A percentile compares a stretch with the other conserved stretches of the same genome.
phyloP scores from a whole-genome alignment of 2,329 filamentous ascomycete species.

The Drechslera avenae region DNA sequence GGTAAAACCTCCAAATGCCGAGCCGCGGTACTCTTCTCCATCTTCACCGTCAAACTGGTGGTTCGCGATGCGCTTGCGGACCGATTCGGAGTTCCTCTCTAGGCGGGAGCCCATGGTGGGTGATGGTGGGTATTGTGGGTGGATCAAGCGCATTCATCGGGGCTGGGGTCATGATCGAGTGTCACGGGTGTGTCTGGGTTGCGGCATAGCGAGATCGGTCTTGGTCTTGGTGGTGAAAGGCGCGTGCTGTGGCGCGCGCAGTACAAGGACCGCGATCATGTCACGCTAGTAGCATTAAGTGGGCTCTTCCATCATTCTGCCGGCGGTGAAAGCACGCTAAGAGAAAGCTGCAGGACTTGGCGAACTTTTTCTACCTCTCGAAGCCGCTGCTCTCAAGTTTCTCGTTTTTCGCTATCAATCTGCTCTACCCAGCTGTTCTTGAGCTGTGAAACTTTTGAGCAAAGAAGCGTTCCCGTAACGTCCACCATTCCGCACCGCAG shows the following conservation, averaged over 20 bases:
- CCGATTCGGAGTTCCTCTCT: conserved; percentile 62
- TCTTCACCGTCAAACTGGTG: conserved; percentile 79
- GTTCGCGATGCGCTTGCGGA: conserved; percentile 67
- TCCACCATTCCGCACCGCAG: background rate
- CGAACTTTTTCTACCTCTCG: conserved; percentile 33
- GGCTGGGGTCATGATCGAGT: conserved; percentile 33
- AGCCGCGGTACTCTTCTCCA: conserved; percentile 89
- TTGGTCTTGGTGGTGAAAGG: conserved; percentile 8
- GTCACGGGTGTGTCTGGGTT: conserved; percentile 1
- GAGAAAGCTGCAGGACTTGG: conserved; percentile 32
- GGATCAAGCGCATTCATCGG: conserved; percentile 27
- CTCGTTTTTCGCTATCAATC: conserved; percentile 12
- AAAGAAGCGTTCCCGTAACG: background rate
- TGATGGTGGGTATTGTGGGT: conserved; percentile 46
- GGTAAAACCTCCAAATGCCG: conserved; percentile 83
- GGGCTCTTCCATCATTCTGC: conserved; percentile 23
- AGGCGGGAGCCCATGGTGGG: conserved; percentile 65
- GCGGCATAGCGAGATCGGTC: conserved; percentile 6
- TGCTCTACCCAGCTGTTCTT: conserved; percentile 24
- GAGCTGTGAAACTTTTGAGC: conserved; percentile 25
- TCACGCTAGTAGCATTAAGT: conserved; percentile 18
- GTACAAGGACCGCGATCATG: conserved; percentile 10
- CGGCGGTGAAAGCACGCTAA: conserved; percentile 33
- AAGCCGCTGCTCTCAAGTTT: conserved; percentile 19
- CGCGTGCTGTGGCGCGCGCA: conserved; percentile 19